Base-by-base conservation (phyloP, 1,139 yeast species). In the Candida smagusa region DNA sequence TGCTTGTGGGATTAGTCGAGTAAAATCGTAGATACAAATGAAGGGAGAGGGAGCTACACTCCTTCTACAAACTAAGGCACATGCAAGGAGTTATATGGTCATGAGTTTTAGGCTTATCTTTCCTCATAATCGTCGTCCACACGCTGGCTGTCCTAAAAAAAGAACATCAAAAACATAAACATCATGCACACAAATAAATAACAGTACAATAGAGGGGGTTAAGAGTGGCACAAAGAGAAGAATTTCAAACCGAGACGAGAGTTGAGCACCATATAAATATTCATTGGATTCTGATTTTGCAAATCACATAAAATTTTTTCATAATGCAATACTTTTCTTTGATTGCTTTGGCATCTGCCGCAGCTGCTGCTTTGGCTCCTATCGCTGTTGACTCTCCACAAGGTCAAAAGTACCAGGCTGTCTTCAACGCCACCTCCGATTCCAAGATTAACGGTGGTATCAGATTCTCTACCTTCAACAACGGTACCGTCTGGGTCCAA, bases 401-500 rank as follows among this genome's bases (percentile, higher is more conserved):
- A 13, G 56, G 48, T 8, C 52, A 50, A 23, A 44, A 37, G 24
- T 58, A 50, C 43, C 42, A 52, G 31, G 67, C 65, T 22, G 39
- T 39, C 7, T 58, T 61, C 45, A 39, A 47, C 27, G 34, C 43
- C 28, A 37, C 42, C 22, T 25, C 29, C 9, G 16, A 9, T 8
- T 45, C 49, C 26, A 36, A 43, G n/a, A 50, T 65, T 27, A 38
- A 43, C 12, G 72, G 72, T 34, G 35, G 52, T 22, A 64, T 70
- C 28, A 43, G 45, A 22, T 68, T 69, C 43, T 46, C 53, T 24
- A 54, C 69, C 16, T 52, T 58, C 25, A 31, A 45, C 23, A 59
- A 64, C 46, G 73, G 73, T 13, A 48, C 63, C 7, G 66, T 68
- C 21, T 41, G 46, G 32, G 63, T 68, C 16, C 41, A 43, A 12